Conservation (phyloP, 176 grass and related monocot species). For the Poa pratensis region DNA sequence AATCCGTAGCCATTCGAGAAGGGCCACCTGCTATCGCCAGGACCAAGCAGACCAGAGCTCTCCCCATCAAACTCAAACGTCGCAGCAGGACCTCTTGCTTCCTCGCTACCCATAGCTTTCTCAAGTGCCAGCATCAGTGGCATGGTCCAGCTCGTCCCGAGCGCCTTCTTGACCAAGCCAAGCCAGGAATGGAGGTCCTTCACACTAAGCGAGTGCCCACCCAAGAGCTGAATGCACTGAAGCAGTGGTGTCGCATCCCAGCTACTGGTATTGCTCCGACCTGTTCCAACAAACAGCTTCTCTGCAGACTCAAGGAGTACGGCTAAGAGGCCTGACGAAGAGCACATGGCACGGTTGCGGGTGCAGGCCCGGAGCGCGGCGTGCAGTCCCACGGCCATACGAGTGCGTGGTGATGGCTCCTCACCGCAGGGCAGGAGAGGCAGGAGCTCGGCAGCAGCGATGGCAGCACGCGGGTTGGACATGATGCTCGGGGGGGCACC, state of each 20-base stretch:
- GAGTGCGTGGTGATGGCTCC: conserved; percentile 86
- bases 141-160: conserved; percentile 66
- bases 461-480: conserved; percentile 63
- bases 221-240: conserved; percentile 81
- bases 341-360: conserved; percentile 94
- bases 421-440: conserved; percentile 71
- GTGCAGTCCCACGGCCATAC: conserved; percentile 63
- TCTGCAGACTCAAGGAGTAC: conserved; percentile 70
- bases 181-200: conserved; percentile 87
- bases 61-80: conserved; percentile 97
- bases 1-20: conserved; percentile 95
- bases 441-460: conserved; percentile 65
- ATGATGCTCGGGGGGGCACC: conserved; percentile 76
- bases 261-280: conserved; percentile 34
- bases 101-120: conserved; percentile 78
- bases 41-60: conserved; percentile 91
- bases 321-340: conserved; percentile 65
- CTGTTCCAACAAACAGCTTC: conserved; percentile 60
- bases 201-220: conserved; percentile 72
- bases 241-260: conserved; percentile 74
- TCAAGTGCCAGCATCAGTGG: conserved; percentile 73
- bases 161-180: conserved; percentile 61
- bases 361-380: conserved; percentile 74
- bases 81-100: conserved; percentile 64
- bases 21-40: conserved; percentile 91